These are phyloP conservation scores for Leptographium galeiforme DNA, from an alignment of 2,329 filamentous ascomycete species.

Conservation along the genomic window DNA sequence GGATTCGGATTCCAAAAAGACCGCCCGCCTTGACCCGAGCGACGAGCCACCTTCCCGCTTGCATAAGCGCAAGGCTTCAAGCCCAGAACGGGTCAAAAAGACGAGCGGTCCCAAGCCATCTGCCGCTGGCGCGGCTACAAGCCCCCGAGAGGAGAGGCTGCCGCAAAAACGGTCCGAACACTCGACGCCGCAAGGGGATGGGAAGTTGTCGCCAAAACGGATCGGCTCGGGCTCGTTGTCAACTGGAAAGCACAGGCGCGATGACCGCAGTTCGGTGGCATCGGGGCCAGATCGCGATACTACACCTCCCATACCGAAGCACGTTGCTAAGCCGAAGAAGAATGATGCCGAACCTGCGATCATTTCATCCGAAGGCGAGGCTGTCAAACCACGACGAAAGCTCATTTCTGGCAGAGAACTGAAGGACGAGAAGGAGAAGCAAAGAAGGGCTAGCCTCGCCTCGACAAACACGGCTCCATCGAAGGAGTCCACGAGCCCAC, in stretches of 20 bases:
- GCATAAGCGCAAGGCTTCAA: conserved; percentile 34
- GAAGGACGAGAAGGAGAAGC: conserved; percentile 38
- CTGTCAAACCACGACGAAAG: conserved; percentile 46
- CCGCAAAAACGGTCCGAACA: conserved; percentile 19
- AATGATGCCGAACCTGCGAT: conserved; percentile 39
- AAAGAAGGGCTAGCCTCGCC: conserved; percentile 43
- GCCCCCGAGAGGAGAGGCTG: conserved; percentile 33
- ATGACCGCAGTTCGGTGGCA: conserved; percentile 30
- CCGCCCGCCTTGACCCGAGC: conserved; percentile 28
- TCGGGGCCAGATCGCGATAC: conserved; percentile 39
- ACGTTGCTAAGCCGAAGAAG: conserved; percentile 34
- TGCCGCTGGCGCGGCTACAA: conserved; percentile 18
- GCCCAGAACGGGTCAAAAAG: conserved; percentile 35
- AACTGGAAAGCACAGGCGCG: conserved; percentile 4
- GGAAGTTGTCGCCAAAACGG: conserved; percentile 34
- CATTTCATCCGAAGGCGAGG: conserved; percentile 42
- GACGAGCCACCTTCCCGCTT: conserved; percentile 24
- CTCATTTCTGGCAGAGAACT: conserved; percentile 50
- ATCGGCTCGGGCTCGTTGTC: conserved; percentile 16
- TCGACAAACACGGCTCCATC: conserved; percentile 33
- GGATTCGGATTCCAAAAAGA: conserved; percentile 29
- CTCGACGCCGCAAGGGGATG: conserved; percentile 29
- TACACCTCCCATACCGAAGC: conserved; percentile 35
- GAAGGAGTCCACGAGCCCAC: conserved; percentile 39
- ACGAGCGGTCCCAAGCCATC: conserved; percentile 14